Base-by-base conservation (phyloP, 225 moss, liverwort and hornwort species). In the Polytrichum commune region DNA sequence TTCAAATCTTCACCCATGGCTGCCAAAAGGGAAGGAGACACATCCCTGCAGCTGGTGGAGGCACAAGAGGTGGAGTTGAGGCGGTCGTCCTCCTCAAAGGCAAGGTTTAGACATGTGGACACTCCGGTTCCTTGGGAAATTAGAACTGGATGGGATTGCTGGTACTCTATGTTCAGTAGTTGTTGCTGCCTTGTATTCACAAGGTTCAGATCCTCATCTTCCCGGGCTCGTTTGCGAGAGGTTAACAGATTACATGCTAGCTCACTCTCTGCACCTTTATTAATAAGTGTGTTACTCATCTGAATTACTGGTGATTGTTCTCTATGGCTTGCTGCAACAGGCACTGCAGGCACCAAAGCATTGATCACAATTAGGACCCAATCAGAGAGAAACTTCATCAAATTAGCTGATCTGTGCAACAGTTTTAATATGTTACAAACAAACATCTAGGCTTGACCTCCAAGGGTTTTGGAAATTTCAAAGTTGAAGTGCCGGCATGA, bases 31-130 rank as follows among this genome's bases (percentile, higher is more conserved):
- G 70, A 29, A 22, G 54, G 19, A 60, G 70, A 70, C 18, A 70
- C 60, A 60, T 70, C 60, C 32, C 70, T 60, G 56, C 70, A 57
- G 27, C 70, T 70, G 19, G 70, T 70, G 32, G 70, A 70, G 27
- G 70, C 70, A 24, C 54, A 56, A n/a, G 69, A 69, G 60, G 70
- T 58, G 18, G 70, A 58, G 19, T 70, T 70, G 29, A 70, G 70
- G 8, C 24, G 70, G 26, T 70, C 70, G 27, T 70, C 70, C 54
- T 70, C 70, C 54, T 70, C 70, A 24, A 58, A 70, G 19, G 57
- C 24, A 24, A 70, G 70, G 18, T 29, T 30, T 4, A 70, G 60
- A 8, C 70, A 27, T 70, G 70, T 70, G 19, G 70, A 70, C 29
- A 70, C 70, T 22, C 70, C 46, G 9, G 56, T 70, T 29, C 8